Evolutionary conservation across 176 grass and related monocot genomes (phyloP).

Genomic region (Olyra latifolia): DNA sequence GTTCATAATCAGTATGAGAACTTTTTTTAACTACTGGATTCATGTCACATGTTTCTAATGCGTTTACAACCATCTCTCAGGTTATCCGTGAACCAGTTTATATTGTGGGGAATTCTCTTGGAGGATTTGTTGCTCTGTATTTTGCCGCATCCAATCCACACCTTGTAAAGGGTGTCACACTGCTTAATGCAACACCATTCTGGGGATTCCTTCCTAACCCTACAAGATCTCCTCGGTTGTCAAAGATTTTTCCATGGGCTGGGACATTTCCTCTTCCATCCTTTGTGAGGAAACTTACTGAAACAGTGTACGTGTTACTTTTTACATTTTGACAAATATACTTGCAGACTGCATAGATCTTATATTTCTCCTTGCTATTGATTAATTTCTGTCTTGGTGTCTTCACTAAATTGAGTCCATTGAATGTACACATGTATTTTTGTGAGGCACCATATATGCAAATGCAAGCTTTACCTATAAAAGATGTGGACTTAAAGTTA

Average conservation of each 20-base stretch:
- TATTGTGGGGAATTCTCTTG: slow-evolving; percentile 93
- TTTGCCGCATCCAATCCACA: slow-evolving; percentile 71
- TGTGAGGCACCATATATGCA: background rate
- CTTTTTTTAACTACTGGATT: slow-evolving; percentile 1
- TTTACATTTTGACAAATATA: background rate
- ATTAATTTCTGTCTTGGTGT: background rate
- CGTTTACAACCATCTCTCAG: slow-evolving; percentile 43
- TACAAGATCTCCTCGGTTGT: slow-evolving; percentile 68
- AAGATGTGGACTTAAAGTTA: background rate
- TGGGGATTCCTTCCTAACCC: slow-evolving; percentile 97
- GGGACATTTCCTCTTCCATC: slow-evolving; percentile 95
- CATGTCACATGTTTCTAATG: background rate
- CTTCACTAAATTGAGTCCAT: background rate
- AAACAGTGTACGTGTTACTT: slow-evolving; percentile 69
- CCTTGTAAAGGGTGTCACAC: slow-evolving; percentile 85
- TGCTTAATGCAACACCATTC: slow-evolving; percentile 97
- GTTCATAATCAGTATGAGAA: background rate
- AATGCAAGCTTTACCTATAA: background rate
- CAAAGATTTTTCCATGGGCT: slow-evolving; percentile 83
- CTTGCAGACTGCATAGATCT: background rate
- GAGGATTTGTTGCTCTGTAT: slow-evolving; percentile 85
- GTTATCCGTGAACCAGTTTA: slow-evolving; percentile 95
- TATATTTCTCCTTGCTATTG: background rate
- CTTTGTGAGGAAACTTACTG: slow-evolving; percentile 72
- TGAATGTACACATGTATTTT: background rate